A percentile compares a stretch with the other conserved stretches of the same genome.
These are phyloP conservation scores for Maudiozyma pseudohumilis DNA, from an alignment of 805 yeast genomes.

Conservation along the genomic window DNA sequence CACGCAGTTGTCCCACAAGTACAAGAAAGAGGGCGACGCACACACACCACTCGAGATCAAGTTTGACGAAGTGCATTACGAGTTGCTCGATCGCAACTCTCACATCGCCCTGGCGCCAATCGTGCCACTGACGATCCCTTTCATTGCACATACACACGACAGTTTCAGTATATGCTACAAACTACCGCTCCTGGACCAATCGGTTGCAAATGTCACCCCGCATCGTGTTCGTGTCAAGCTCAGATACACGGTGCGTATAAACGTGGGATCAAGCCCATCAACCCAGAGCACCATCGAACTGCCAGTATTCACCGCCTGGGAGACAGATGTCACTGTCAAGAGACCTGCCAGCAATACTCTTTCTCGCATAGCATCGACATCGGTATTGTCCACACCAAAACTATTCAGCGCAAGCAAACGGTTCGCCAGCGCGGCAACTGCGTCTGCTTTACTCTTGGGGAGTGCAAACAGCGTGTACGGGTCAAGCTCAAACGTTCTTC, in stretches of 20 bases:
- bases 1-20: constrained; percentile 11
- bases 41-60: constrained; percentile 2
- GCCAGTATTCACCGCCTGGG: constrained; percentile 24
- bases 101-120: constrained; percentile 18
- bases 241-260: constrained; percentile 12
- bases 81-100: constrained; percentile 13
- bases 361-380: constrained; percentile 2
- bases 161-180: constrained; percentile 21
- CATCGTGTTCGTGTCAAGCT: constrained; percentile 21
- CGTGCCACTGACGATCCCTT: constrained; percentile 14
- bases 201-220: constrained; percentile 3
- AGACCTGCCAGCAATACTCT: constrained; percentile 5
- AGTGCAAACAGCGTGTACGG: neutral
- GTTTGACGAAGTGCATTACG: constrained; percentile 14
- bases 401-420: constrained; percentile 9
- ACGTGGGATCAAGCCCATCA: neutral
- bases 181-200: constrained; percentile 13
- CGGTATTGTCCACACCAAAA: constrained; percentile 11
- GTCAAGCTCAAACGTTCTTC: neutral
- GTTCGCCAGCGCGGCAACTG: neutral
- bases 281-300: neutral
- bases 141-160: constrained; percentile 16
- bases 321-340: constrained; percentile 26
- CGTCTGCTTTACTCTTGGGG: neutral
- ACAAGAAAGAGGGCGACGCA: neutral